Evolutionary conservation across 2,329 filamentous ascomycete species (phyloP), one percentile per base, ranked within the genome.

Genomic region (Herpotrichia juniperi): DNA sequence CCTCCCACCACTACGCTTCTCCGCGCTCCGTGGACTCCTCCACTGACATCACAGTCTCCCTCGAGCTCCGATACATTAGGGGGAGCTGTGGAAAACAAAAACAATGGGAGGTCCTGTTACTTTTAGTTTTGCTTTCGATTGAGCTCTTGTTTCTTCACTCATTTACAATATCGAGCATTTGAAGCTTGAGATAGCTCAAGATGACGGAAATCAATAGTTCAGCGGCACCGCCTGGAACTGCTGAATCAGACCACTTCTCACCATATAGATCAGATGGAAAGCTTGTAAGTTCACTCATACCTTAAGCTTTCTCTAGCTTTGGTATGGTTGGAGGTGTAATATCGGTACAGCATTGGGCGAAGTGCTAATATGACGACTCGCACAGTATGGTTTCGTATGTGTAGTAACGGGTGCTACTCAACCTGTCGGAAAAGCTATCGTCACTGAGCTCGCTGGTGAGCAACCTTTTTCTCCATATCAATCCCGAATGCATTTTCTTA

Each of bases 361-460:
- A 17, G 7, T 16, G 32, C 45, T 47, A 35, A 40, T 21, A 10
- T 42, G 46, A 17, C 5, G 26, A 22, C 50, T 7, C 5, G 8
- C 24, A 39, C 54, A 84, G 79, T 84, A 87, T 68, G 85, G 85
- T 37, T 87, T 87, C 59, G 81, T 87, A 17, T 87, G 85, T 59
- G 80, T 87, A 12, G 84, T 87, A 4, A 86, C 84, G 1, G 84
- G 84, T 12, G 83, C 84, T 21, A 81, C 81, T 1, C 82, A 85
- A 61, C 81, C 84, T 1, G 78, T 87, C 12, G 85, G 85, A 8
- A 78, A 78, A 58, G 83, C 84, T 22, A 85, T 87, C 49, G 79
- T 84, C 16, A 69, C 76, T 35, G 85, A 87, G 63, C 73, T 87
- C 32, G 85, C 84, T 56, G 79, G 83, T 83, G 59, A 45, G 74